Evolutionary conservation across 768 basidiomycete genomes (phyloP), one percentile per base, ranked within the genome.

Genomic region (Inosperma sp.): DNA sequence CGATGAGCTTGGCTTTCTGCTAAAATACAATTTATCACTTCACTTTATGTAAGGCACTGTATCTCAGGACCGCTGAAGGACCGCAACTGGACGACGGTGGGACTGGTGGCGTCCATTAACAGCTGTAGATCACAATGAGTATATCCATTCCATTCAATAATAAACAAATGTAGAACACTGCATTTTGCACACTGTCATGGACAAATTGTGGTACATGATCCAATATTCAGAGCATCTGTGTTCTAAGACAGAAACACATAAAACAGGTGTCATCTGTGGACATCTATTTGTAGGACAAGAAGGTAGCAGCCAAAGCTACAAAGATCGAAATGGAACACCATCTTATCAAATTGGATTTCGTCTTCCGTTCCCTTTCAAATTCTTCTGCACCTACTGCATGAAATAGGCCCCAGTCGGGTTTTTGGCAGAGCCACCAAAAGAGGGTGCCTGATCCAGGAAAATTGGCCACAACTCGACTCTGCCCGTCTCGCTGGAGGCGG

Each of bases 371-470:
- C 48, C 55, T 57, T 49, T 56, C 61, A 72, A 75, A 74, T 37
- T 56, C 59, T 52, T 74, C 69, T 13, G 67, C 76, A 23, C 67
- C 72, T 17, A 73, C 69, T 17, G 65, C 68, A 27, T 60, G 60
- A 60, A 76, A 82, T 34, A 72, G 60, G 16, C 66, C 61, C 76
- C 75, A 81, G 25, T 59, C 58, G 6, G 73, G 73, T 22, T 52
- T 60, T 21, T 74, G 71, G 37, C 64, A 64, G 37, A 77, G 63
- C 77, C 78, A 79, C 79, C 79, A 81, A 57, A 79, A 77, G 26
- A 76, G 62, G 8, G 64, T 49, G 39, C 76, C 71, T 7, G 76
- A 72, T 10, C 82, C 82, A 35, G 81, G 82, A 63, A 81, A 83
- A 9, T 71, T 77, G 13, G 71, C 72, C 23, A 75, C 54, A 40